Evolutionary conservation across 768 basidiomycete genomes (phyloP).

Genomic region (Termitomyces sp.): DNA sequence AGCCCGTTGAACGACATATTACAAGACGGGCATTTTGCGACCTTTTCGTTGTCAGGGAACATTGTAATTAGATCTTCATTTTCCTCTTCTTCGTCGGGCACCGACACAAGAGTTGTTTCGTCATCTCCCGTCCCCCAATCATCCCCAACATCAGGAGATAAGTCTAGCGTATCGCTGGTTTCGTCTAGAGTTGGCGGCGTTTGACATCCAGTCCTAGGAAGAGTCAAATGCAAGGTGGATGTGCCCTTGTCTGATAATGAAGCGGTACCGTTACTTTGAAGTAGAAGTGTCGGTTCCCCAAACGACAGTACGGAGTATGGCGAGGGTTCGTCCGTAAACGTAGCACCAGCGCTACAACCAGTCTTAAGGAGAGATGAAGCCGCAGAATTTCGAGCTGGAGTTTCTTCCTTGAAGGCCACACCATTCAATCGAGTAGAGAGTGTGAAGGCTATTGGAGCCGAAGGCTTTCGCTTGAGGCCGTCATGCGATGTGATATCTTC

Average conservation of each 20-base stretch:
- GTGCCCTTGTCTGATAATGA: background rate
- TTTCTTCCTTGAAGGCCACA: background rate
- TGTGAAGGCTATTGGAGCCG: background rate
- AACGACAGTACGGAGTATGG: constrained; percentile 9
- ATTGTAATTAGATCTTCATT: background rate
- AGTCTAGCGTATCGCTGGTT: constrained; percentile 14
- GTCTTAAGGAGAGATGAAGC: constrained; percentile 12
- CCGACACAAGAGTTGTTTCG: constrained; percentile 25
- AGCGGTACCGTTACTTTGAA: constrained; percentile 1
- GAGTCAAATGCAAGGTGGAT: background rate
- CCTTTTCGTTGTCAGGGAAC: background rate
- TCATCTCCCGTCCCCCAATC: constrained; percentile 78
- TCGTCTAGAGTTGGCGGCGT: background rate
- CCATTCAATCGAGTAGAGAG: background rate
- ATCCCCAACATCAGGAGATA: constrained; percentile 28
- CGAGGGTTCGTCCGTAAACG: background rate
- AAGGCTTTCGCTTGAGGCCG: background rate
- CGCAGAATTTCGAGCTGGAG: constrained; percentile 11
- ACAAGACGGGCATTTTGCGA: constrained; percentile 20
- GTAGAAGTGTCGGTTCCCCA: constrained; percentile 16
- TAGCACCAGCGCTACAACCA: background rate
- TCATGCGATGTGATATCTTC: background rate
- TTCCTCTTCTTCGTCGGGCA: constrained; percentile 19
- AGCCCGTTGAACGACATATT: constrained; percentile 17
- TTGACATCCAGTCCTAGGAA: background rate